Evolutionary conservation across 2,329 filamentous ascomycete genomes (phyloP).

Genomic region (Coccinonectria pachysandricola): DNA sequence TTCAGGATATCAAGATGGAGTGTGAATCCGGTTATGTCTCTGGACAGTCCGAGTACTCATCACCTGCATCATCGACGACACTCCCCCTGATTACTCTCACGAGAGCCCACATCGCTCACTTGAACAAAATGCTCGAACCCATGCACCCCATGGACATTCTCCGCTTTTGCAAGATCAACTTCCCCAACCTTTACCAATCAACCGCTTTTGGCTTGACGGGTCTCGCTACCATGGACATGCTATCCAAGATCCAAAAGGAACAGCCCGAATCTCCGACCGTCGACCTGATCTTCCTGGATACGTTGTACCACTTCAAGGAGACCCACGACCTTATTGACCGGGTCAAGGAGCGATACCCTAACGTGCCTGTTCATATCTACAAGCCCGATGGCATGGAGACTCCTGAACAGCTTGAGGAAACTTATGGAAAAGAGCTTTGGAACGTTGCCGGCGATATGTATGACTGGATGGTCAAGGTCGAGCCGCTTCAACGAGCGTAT

Average conservation of each 20-base stretch:
- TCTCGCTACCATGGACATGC: conserved; percentile 75
- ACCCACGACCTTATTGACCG: conserved; percentile 64
- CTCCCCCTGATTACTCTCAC: conserved; percentile 78
- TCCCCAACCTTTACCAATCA: conserved; percentile 82
- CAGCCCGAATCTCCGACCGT: conserved; percentile 48
- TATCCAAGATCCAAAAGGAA: conserved; percentile 61
- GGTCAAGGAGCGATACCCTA: conserved; percentile 65
- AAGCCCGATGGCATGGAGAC: conserved; percentile 70
- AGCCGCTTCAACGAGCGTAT: conserved; percentile 89
- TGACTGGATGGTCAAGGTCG: conserved; percentile 95
- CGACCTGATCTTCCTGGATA: conserved; percentile 73
- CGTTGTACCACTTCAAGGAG: conserved; percentile 72
- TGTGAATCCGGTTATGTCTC: conserved; percentile 79
- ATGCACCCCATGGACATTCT: conserved; percentile 87
- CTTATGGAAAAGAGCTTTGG: conserved; percentile 77
- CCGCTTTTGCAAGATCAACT: conserved; percentile 80
- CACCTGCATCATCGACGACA: conserved; percentile 22
- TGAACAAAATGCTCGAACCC: conserved; percentile 81
- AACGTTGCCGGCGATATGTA: conserved; percentile 81
- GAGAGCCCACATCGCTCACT: conserved; percentile 74
- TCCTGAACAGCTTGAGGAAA: conserved; percentile 65
- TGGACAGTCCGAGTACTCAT: conserved; percentile 30
- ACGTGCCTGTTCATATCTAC: conserved; percentile 77
- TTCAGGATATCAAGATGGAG: conserved; percentile 32
- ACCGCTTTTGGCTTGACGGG: conserved; percentile 76